Percentiles rank a stretch among this genome's conserved stretches.
These are phyloP conservation scores for Brassica rapa DNA, from an alignment of 345 rosid species.

Conservation along the genomic window DNA sequence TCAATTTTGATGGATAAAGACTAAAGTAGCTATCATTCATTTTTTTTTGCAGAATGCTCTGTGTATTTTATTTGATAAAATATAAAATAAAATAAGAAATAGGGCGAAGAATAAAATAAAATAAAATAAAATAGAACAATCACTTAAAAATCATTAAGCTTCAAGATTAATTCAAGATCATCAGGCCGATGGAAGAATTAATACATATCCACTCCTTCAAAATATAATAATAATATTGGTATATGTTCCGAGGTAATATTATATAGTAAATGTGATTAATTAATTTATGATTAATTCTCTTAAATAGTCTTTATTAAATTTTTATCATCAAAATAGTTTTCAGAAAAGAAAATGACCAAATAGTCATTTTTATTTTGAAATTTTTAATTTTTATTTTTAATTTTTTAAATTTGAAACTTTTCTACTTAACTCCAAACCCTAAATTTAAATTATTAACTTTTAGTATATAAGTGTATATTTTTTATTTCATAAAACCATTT, in stretches of 20 bases:
- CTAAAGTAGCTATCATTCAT: neutral
- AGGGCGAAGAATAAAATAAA: neutral
- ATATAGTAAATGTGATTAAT: no score
- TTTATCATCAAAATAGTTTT: no score
- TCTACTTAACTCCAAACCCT: no score
- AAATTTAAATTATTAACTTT: no score
- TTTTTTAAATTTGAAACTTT: no score
- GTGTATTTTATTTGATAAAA: neutral
- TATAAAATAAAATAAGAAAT: neutral
- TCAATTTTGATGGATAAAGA: neutral
- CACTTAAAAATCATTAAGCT: neutral
- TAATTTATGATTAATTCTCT: no score
- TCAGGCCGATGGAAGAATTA: conserved; percentile 1
- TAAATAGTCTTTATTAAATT: no score
- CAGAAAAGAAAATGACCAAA: no score
- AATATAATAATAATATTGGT: neutral
- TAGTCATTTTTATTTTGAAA: no score
- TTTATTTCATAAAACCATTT: no score
- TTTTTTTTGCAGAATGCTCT: neutral
- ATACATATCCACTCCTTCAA: neutral
- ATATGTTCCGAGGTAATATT: neutral
- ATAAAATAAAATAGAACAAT: neutral
- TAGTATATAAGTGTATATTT: no score
- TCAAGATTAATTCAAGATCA: neutral
- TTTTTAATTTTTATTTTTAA: no score